Evolutionary conservation across 371 early-diverging fungal species (phyloP).

Genomic region (Rhizopus sp.): DNA sequence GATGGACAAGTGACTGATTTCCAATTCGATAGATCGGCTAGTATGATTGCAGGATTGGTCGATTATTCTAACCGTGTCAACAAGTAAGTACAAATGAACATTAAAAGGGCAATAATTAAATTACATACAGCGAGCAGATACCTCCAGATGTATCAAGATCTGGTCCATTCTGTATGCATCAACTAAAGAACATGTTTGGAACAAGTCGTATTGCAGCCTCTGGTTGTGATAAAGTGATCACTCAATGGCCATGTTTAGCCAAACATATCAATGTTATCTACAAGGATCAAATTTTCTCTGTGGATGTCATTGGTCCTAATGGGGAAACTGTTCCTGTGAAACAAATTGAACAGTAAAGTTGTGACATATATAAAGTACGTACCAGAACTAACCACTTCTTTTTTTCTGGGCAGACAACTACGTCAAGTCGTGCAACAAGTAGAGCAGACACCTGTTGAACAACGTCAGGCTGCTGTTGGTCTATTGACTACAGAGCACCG

Average conservation of each 20-base stretch:
- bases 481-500: slow-evolving; percentile 84
- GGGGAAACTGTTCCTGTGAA: slow-evolving; percentile 69
- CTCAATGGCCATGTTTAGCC: slow-evolving; percentile 70
- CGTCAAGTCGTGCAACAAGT: slow-evolving; percentile 61
- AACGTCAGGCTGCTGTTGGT: slow-evolving; percentile 70
- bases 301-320: slow-evolving; percentile 70
- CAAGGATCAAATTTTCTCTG: slow-evolving; percentile 79
- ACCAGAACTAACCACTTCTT: neutral
- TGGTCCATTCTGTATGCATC: slow-evolving; percentile 89
- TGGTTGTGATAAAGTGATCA: slow-evolving; percentile 69
- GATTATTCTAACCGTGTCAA: slow-evolving; percentile 78
- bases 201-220: slow-evolving; percentile 73
- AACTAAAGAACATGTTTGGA: slow-evolving; percentile 85
- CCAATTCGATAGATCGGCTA: slow-evolving; percentile 81
- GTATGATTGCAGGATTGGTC: slow-evolving; percentile 67
- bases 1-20: slow-evolving; percentile 64
- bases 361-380: neutral
- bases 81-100: slow-evolving; percentile 34
- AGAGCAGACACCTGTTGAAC: slow-evolving; percentile 40
- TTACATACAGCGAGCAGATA: slow-evolving; percentile 48
- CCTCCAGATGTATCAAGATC: slow-evolving; percentile 73
- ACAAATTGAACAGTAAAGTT: slow-evolving; percentile 60
- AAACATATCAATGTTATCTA: slow-evolving; percentile 83
- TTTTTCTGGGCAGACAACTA: slow-evolving; percentile 54
- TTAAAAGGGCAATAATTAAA: neutral